A percentile compares a stretch with the other conserved stretches of the same genome.
Conservation (phyloP, 306 rosid species). For the Acacia confusa region DNA sequence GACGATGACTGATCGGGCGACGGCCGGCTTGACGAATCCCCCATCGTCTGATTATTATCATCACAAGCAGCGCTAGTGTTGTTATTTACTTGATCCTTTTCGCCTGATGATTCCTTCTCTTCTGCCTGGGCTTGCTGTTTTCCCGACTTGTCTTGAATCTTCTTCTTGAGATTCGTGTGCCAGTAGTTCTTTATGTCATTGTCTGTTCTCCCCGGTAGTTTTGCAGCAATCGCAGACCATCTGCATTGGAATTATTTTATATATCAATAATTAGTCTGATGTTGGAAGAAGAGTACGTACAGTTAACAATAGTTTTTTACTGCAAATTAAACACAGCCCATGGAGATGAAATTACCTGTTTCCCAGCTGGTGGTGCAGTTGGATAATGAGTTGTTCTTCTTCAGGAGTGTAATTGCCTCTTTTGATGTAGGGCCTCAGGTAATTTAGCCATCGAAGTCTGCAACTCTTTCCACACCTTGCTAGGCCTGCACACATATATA, state of each 20-base stretch:
- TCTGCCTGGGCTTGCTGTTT: not conserved
- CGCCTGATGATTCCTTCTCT: not conserved
- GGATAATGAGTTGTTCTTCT: constrained; percentile 36
- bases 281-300: too few relatives aligned
- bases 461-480: constrained; percentile 38
- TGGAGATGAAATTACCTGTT: constrained; percentile 26
- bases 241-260: not conserved
- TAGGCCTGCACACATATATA: constrained; percentile 12
- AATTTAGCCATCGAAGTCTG: constrained; percentile 37
- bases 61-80: not conserved
- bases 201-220: constrained; percentile 40
- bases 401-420: constrained; percentile 35
- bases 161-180: constrained; percentile 36
- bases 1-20: constrained; percentile 11
- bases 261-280: not conserved
- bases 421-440: constrained; percentile 36
- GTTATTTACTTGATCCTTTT: not conserved
- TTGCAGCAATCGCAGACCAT: constrained; percentile 36
- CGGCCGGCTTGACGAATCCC: not conserved
- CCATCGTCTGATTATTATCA: not conserved
- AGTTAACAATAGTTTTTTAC: not conserved
- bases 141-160: not conserved
- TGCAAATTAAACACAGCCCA: not conserved
- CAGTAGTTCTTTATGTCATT: constrained; percentile 40
- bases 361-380: constrained; percentile 33